Conservation (phyloP, 345 rosid species). For the Hypericum androsaemum region DNA sequence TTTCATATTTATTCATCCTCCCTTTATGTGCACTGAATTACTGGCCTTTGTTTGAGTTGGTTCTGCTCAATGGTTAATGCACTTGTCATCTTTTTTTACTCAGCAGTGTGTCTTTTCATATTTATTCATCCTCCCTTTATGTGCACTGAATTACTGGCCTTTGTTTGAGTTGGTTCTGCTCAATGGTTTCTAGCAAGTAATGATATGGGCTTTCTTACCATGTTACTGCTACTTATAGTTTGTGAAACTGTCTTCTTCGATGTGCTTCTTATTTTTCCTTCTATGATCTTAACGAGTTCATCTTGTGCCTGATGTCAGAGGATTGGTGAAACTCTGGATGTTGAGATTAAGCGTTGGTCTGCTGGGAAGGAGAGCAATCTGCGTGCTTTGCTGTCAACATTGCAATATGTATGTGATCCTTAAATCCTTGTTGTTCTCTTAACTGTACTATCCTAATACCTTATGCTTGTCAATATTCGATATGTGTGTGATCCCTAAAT, state of each 20-base stretch:
- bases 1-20: no score
- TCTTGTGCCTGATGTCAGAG: constrained; percentile 44
- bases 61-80: no score
- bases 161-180: no score
- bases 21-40: no score
- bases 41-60: no score
- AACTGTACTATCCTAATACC: not conserved
- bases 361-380: constrained; percentile 10
- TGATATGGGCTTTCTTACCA: no score
- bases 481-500: no score
- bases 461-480: not conserved
- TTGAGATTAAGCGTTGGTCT: not conserved
- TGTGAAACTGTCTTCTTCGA: not conserved
- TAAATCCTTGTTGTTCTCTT: constrained; percentile 7
- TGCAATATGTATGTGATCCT: constrained; percentile 6
- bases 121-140: no score
- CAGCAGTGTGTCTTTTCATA: no score
- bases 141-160: no score
- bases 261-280: not conserved
- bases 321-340: constrained; percentile 34
- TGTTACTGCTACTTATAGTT: not conserved
- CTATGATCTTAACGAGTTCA: constrained; percentile 7
- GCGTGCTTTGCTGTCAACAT: constrained; percentile 7
- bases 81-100: no score
- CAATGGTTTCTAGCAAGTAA: no score